Evolutionary conservation across 495 filamentous ascomycete genomes (phyloP), one percentile per base, ranked within the genome.

Genomic region (Penicillium parvum): DNA sequence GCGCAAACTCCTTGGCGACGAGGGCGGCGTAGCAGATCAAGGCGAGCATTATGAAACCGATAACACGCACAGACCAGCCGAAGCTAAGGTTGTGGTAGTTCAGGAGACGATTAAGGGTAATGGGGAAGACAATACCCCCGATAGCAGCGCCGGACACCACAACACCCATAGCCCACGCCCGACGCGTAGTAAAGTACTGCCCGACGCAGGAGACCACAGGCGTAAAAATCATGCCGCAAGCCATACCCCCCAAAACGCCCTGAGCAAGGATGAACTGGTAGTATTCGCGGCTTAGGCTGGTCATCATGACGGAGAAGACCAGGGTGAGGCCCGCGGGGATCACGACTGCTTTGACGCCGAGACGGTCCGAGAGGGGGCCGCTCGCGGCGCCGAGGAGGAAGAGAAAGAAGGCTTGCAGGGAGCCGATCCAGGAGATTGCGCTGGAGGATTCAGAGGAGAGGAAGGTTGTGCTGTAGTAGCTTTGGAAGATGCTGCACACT

Each of bases 191-290:
- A 47, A 83, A 82, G 52, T 68, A 76, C 25, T 77, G 71, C 11
- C 66, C 57, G 2, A 74, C 63, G 6, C 64, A 63, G 4, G 71
- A 60, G 18, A 79, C 58, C 5, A 64, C 59, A 0, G 78, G 74
- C 25, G 73, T 63, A 32, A 63, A 63, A 19, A 76, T 50, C 27
- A 76, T 51, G n/a, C 64, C 64, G 32, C 61, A 65, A 26, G 58
- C 56, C 0, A 69, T 19, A 6, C 76, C 76, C 8, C 62, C 52
- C 5, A 77, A 56, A 9, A 82, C 46, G 12, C 75, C 75, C 54
- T 81, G 78, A 0, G 68, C 68, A 7, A 82, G 68, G 54, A 78
- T 69, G 48, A 81, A 70, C 22, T 81, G 77, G 55, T 65, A 81
- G 59, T 76, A 81, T 40, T 65, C 37, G 12, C 43, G 68, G 55